Evolutionary conservation across 179 eudicot genomes (phyloP).

Genomic region (Carnegiea gigantea): DNA sequence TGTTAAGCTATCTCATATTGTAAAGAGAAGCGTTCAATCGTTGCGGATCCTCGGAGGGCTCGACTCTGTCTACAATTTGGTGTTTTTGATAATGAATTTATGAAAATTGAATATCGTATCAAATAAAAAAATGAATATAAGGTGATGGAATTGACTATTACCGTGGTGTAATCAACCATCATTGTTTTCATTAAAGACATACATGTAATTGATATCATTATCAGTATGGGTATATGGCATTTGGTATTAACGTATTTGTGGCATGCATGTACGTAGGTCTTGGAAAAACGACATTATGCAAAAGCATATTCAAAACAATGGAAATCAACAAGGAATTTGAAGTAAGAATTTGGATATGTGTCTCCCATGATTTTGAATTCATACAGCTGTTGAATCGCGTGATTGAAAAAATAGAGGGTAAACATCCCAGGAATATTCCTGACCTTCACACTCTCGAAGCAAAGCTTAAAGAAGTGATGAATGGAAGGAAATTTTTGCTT

Average conservation of each 20-base stretch:
- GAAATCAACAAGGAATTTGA: not conserved
- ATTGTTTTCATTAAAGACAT: not conserved
- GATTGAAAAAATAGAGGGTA: slow-evolving; percentile 3
- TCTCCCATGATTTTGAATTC: slow-evolving; percentile 18
- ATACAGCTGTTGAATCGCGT: slow-evolving; percentile 15
- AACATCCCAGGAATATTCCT: not conserved
- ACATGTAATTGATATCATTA: no score
- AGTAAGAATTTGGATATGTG: slow-evolving; percentile 20
- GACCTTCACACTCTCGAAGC: not conserved
- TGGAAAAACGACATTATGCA: slow-evolving; percentile 26
- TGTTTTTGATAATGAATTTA: no score
- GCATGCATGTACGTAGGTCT: slow-evolving; percentile 8
- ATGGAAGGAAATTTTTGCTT: slow-evolving; percentile 18
- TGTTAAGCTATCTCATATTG: no score
- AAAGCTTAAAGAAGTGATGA: slow-evolving; percentile 2
- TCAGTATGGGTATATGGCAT: no score
- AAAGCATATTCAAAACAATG: slow-evolving; percentile 3
- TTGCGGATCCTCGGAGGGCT: no score
- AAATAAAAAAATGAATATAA: no score
- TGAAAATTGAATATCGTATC: no score
- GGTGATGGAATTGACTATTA: no score
- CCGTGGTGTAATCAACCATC: no score
- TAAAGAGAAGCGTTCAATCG: no score
- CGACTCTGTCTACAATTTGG: no score
- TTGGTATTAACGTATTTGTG: no score